These are phyloP conservation scores for Teratosphaeria nubilosa DNA, from an alignment of 2,329 filamentous ascomycete species.

Conservation along the genomic window DNA sequence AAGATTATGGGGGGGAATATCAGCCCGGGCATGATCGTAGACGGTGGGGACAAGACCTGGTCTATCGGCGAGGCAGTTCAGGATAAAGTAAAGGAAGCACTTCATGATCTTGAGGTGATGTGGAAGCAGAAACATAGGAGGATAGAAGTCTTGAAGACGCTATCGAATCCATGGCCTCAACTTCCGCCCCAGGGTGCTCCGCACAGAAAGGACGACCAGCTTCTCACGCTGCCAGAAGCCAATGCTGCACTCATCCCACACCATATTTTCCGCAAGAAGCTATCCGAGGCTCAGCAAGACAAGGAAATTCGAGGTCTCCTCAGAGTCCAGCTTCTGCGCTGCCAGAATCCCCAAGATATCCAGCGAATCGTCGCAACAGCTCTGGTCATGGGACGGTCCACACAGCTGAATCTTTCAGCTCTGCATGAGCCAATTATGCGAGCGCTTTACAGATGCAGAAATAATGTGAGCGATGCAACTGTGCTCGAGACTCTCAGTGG, in stretches of 20 bases:
- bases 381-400: conserved; percentile 12
- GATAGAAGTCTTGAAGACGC: conserved; percentile 10
- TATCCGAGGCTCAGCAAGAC: conserved; percentile 10
- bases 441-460: conserved; percentile 25
- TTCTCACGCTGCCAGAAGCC: conserved; percentile 7
- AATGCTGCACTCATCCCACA: conserved; percentile 15
- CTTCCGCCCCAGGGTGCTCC: conserved; percentile 1
- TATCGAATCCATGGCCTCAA: conserved; percentile 19
- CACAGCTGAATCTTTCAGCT: conserved; percentile 11
- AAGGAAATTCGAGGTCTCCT: conserved; percentile 17
- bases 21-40: not conserved
- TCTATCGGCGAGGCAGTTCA: not conserved
- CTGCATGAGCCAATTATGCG: conserved; percentile 21
- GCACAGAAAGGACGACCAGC: not conserved
- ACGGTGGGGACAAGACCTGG: not conserved
- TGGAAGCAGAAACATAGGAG: conserved; percentile 14
- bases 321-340: conserved; percentile 21
- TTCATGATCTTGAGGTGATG: conserved; percentile 14
- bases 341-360: conserved; percentile 19
- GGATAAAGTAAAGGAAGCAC: conserved; percentile 8
- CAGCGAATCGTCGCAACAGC: conserved; percentile 22
- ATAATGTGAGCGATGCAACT: conserved; percentile 18
- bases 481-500: conserved; percentile 18
- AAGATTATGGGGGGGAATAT: not conserved
- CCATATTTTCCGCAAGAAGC: conserved; percentile 12